A percentile compares a stretch with the other conserved stretches of the same genome.
phyloP scores from a whole-genome alignment of 2,329 filamentous ascomycete species.

The Nothophoma quercina region DNA sequence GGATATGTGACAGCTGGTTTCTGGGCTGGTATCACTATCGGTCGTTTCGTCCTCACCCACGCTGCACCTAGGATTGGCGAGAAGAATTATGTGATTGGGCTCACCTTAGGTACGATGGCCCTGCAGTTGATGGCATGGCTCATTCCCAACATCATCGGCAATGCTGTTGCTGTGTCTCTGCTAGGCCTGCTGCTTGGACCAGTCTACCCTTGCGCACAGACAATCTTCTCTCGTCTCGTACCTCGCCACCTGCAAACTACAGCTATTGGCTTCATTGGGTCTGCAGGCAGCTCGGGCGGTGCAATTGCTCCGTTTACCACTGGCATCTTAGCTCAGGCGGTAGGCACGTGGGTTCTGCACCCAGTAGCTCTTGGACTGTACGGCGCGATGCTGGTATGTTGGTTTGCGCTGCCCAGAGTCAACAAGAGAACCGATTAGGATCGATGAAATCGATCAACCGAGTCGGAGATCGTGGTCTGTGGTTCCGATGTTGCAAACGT shows the following conservation, averaged over 20 bases:
- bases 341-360: constrained; percentile 69
- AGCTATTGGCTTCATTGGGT: constrained; percentile 71
- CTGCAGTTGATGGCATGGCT: constrained; percentile 83
- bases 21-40: constrained; percentile 76
- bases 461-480: neutral
- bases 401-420: constrained; percentile 65
- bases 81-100: constrained; percentile 70
- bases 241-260: constrained; percentile 67
- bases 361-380: constrained; percentile 74
- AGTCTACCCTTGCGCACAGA: constrained; percentile 76
- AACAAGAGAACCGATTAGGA: constrained; percentile 67
- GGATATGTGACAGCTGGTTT: constrained; percentile 80
- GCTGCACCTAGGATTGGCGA: constrained; percentile 74
- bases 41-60: constrained; percentile 74
- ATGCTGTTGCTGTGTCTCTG: constrained; percentile 61
- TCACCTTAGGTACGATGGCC: constrained; percentile 67
- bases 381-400: constrained; percentile 69
- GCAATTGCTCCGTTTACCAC: constrained; percentile 72
- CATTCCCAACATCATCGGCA: constrained; percentile 71
- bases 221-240: constrained; percentile 69
- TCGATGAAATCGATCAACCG: neutral
- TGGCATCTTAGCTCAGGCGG: constrained; percentile 68
- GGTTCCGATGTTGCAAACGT: neutral
- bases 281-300: constrained; percentile 73
- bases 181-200: constrained; percentile 80